Evolutionary conservation across 2,329 filamentous ascomycete species (phyloP), one percentile per base, ranked within the genome.

Genomic region (Ceratocystis diversiconidia): DNA sequence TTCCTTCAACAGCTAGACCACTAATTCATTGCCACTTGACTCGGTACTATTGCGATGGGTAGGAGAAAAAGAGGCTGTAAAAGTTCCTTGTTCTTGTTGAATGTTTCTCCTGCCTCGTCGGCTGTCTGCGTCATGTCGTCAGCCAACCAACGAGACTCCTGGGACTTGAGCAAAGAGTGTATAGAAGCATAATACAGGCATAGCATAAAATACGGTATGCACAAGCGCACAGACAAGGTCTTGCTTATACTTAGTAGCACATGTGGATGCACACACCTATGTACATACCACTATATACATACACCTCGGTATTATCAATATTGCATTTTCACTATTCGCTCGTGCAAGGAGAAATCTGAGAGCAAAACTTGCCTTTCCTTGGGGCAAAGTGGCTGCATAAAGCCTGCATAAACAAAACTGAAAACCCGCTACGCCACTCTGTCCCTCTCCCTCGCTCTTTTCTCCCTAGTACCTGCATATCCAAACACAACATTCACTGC

Each of bases 101-200:
- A 48, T 46, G 60, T 62, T 30, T 62, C 43, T 48, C 32, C 61
- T 48, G 17, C 61, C 43, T 62, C 17, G 55, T 25, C 30, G 25
- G 55, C 28, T 36, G 55, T n/a, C 32, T 59, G 55, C 55, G 28
- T 59, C 25, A 59, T 36, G 55, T 8, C 2, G 17, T n/a, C 6
- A 36, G 22, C 5, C 25, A 17, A 36, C 17, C 15, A 19, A 36
- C 17, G 19, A 62, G n/a, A 44, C 36, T 41, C 3, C 36, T 41
- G 36, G 36, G 36, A 10, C 36, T 41, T 41, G 36, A 15, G 36
- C 10, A 41, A 15, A 41, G 10, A 41, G 36, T 41, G 36, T 41
- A 41, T 41, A 4, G 36, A n/a, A 62, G 44, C 22, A 28, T 15
- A 62, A 48, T n/a, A 43, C 19, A 44, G 1, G 19, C 15, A 61